Conservation (phyloP, 768 basidiomycete genomes). For the Lactarius sp. region DNA sequence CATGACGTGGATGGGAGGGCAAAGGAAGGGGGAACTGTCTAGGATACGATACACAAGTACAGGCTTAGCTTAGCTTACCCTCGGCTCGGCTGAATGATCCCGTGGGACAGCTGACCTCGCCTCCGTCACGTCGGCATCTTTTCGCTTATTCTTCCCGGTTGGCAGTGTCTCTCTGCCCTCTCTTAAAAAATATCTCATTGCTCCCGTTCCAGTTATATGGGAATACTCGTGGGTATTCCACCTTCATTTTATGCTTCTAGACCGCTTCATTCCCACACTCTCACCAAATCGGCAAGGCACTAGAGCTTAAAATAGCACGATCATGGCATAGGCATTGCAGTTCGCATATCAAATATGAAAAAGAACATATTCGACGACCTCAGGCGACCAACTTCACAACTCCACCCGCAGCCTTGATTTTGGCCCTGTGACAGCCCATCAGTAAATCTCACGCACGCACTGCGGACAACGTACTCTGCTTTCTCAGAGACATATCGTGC, state of each 20-base stretch:
- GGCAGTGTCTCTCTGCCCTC: no score
- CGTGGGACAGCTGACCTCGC: no score
- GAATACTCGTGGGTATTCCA: no score
- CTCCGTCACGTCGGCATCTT: no score
- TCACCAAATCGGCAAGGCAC: neutral
- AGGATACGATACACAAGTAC: neutral
- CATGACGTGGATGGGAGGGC: conserved; percentile 20
- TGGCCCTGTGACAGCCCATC: conserved; percentile 39
- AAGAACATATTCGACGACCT: conserved; percentile 30
- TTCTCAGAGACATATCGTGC: conserved; percentile 89
- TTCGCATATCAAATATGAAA: conserved; percentile 30
- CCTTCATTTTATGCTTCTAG: no score
- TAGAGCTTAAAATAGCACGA: conserved; percentile 24
- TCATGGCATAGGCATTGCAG: conserved; percentile 30
- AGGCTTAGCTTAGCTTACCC: no score
- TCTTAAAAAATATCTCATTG: no score
- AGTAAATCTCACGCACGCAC: conserved; percentile 21
- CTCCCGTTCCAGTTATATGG: no score
- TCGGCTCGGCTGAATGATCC: no score
- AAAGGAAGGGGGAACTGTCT: conserved; percentile 10
- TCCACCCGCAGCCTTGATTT: conserved; percentile 92
- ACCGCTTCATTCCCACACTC: neutral
- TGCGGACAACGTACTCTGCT: conserved; percentile 59
- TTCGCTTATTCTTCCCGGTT: no score
- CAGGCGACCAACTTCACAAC: conserved; percentile 92